A percentile compares a stretch with the other conserved stretches of the same genome.
Evolutionary conservation across 2,329 filamentous ascomycete species (phyloP).

Genomic region (Venturia carpophila): DNA sequence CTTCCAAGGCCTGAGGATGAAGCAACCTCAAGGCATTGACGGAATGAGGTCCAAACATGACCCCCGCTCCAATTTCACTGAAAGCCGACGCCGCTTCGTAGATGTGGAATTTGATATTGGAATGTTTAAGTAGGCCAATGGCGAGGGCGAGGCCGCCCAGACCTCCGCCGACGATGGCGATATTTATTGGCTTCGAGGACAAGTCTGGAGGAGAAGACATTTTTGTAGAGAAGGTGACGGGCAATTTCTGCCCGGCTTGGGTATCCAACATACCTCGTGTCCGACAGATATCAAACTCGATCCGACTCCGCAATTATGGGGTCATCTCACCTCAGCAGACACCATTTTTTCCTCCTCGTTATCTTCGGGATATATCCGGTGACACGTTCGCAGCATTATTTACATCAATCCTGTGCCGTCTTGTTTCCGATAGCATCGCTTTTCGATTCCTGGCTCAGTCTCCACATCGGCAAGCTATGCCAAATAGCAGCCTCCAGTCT

Average conservation of each 20-base stretch:
- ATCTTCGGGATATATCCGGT: no score
- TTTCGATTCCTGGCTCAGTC: no score
- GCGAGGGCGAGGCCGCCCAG: constrained; percentile 50
- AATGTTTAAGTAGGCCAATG: constrained; percentile 42
- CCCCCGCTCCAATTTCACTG: constrained; percentile 51
- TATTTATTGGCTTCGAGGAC: constrained; percentile 18
- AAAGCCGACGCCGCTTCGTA: constrained; percentile 51
- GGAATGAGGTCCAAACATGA: constrained; percentile 50
- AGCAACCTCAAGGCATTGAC: constrained; percentile 48
- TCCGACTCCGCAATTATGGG: neutral
- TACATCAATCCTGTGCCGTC: no score
- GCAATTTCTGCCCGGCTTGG: neutral
- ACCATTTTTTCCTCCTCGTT: neutral
- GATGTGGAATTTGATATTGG: constrained; percentile 41
- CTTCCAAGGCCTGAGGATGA: constrained; percentile 31
- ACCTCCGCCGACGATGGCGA: constrained; percentile 54
- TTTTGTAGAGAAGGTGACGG: neutral
- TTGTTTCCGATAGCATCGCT: no score
- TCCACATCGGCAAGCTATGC: no score
- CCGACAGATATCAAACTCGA: neutral
- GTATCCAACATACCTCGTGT: neutral
- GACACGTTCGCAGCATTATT: no score
- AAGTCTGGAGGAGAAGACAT: neutral
- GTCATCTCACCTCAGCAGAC: neutral
- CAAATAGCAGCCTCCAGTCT: no score